These are phyloP conservation scores for Podospora pseudocomata DNA, from an alignment of 495 filamentous ascomycete species.

Conservation along the genomic window DNA sequence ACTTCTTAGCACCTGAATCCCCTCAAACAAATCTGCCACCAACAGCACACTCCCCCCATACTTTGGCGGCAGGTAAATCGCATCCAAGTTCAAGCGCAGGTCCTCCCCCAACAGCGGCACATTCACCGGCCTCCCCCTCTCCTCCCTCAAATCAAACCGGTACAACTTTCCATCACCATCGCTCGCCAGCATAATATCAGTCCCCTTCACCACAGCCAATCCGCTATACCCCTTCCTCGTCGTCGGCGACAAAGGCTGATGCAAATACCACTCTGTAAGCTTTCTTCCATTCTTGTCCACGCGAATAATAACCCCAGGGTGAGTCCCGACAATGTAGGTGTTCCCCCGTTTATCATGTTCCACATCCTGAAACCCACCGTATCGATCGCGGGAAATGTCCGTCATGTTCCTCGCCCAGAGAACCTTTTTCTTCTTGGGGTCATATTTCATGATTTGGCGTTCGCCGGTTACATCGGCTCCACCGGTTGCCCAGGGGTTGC, in stretches of 20 bases:
- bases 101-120: conserved; percentile 23
- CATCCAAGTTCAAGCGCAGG: conserved; percentile 28
- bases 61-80: conserved; percentile 36
- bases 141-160: conserved; percentile 30
- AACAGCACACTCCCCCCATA: conserved; percentile 36
- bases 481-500: conserved; percentile 25
- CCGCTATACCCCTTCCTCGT: conserved; percentile 29
- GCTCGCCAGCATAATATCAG: conserved; percentile 28
- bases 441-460: conserved; percentile 29
- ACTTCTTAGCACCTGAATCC: conserved; percentile 36
- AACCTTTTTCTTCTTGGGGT: conserved; percentile 10
- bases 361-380: conserved; percentile 36
- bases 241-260: conserved; percentile 14
- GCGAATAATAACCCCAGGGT: conserved; percentile 30
- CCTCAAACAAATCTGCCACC: conserved; percentile 22
- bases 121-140: conserved; percentile 20
- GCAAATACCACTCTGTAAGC: conserved; percentile 31
- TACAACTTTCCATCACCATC: conserved; percentile 32
- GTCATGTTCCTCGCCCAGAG: conserved; percentile 35
- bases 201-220: conserved; percentile 26
- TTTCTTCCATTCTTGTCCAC: conserved; percentile 25
- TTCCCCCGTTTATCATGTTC: conserved; percentile 32
- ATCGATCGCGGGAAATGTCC: conserved; percentile 20
- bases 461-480: conserved; percentile 31
- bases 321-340: conserved; percentile 36